Percentiles rank a stretch among this genome's conserved stretches.
phyloP scores from a whole-genome alignment of 805 yeast genomes.

The Metschnikowia anglica region DNA sequence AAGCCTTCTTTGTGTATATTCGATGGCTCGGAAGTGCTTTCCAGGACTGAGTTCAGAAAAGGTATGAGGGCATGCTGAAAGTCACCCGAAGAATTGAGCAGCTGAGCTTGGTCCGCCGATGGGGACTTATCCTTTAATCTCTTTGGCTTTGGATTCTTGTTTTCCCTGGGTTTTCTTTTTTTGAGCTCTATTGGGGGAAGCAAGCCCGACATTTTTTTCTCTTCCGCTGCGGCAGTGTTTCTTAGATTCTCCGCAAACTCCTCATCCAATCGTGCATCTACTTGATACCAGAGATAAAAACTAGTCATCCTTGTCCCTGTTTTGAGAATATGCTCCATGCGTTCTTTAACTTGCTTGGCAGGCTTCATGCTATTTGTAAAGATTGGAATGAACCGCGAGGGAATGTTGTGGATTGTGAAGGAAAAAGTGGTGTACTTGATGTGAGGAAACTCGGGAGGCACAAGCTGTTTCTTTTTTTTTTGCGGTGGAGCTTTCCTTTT shows the following conservation, averaged over 20 bases:
- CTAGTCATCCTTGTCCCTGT: conserved; percentile 61
- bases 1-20: not conserved
- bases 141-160: conserved; percentile 21
- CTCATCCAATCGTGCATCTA: conserved; percentile 75
- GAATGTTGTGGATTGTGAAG: conserved; percentile 61
- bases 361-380: conserved; percentile 64
- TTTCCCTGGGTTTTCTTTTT: conserved; percentile 36
- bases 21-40: not conserved
- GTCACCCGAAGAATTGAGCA: not conserved
- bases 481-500: conserved; percentile 17
- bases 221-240: conserved; percentile 53
- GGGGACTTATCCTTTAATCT: conserved; percentile 16
- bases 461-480: conserved; percentile 19
- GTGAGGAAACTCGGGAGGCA: conserved; percentile 43
- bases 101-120: not conserved
- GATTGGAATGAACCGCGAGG: conserved; percentile 62
- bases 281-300: conserved; percentile 77
- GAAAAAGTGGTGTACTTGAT: conserved; percentile 62
- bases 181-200: conserved; percentile 24
- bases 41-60: not conserved
- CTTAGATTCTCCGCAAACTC: conserved; percentile 62
- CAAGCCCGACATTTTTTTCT: conserved; percentile 45
- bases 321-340: conserved; percentile 61
- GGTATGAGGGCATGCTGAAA: not conserved
- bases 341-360: conserved; percentile 50